Evolutionary conservation across 2,329 filamentous ascomycete genomes (phyloP), one percentile per base, ranked within the genome.

Genomic region (Colletotrichum coccodes): DNA sequence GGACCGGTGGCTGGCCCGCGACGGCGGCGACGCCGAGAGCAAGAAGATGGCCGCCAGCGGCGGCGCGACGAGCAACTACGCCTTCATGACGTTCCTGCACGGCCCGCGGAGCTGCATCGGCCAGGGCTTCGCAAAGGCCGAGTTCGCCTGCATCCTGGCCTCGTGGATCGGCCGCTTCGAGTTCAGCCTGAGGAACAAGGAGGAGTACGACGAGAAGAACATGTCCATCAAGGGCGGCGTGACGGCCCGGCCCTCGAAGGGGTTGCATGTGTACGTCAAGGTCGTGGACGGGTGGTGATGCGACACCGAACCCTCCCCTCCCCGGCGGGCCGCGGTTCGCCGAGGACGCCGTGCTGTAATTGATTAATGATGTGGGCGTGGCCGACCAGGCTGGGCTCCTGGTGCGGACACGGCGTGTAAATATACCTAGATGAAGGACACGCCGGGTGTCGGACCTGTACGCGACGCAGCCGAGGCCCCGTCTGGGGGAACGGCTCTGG

Each of bases 91-190:
- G 0, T 97, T 97, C 80, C 79, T 97, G 67, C 94, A 97, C 77
- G 95, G 95, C 0, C 94, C 94, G 2, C 84, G 94, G 60, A 92
- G 91, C 75, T 97, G 95, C 76, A 97, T 97, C 73, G 95, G 94
- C 0, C 87, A 91, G 78, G 85, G 85, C 2, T 97, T 97, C 80
- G 92, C 95, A 0, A 91, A 90, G 76, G 89, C 91, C 0, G 95
- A 98, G 83, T 93, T 97, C 79, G 94, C 93, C 9, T 95, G 92
- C 76, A 81, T 98, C 71, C 77, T 98, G 53, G 94, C 94, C 26
- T 86, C 89, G 9, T 90, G 92, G 85, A 86, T 95, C 4, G 94
- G 94, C 1, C 85, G 88, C 42, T 97, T 97, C 78, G 86, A 90
- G 75, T 90, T 91, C 76, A 81, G 81, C 72, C 76, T 91, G 61